Conservation (phyloP, 345 rosid species). For the Brassica carinata region DNA sequence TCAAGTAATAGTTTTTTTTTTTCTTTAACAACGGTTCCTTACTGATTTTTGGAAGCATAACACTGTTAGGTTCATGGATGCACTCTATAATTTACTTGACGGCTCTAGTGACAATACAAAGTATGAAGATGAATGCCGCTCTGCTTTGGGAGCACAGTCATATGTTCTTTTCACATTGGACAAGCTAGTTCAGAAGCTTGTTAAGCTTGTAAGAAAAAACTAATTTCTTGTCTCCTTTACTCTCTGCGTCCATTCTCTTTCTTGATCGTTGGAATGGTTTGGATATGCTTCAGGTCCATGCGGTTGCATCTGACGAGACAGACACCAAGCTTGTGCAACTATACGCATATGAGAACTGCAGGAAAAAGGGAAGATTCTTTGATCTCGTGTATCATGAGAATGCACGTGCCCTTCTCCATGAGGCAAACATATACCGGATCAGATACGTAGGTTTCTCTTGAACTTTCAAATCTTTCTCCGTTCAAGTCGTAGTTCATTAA, state of each 20-base stretch:
- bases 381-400: constrained; percentile 86
- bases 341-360: constrained; percentile 74
- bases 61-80: no score
- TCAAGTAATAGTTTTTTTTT: no score
- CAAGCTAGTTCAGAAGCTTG: constrained; percentile 86
- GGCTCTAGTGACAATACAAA: no score
- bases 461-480: neutral
- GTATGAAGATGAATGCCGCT: no score
- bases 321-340: constrained; percentile 88
- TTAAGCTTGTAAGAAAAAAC: constrained; percentile 67
- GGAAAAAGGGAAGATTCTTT: constrained; percentile 66
- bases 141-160: constrained; percentile 97
- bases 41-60: constrained; percentile 27
- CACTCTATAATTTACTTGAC: no score
- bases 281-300: constrained; percentile 71
- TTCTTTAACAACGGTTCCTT: constrained; percentile 7
- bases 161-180: constrained; percentile 93
- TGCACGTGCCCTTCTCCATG: constrained; percentile 79
- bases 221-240: constrained; percentile 3
- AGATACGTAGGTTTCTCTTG: constrained; percentile 71
- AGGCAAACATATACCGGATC: constrained; percentile 83
- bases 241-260: constrained; percentile 3
- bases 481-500: constrained; percentile 9
- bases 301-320: constrained; percentile 81
- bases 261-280: constrained; percentile 1